phyloP scores from a whole-genome alignment of 441 rosid species.

The Euphorbia schlechtendalii region DNA sequence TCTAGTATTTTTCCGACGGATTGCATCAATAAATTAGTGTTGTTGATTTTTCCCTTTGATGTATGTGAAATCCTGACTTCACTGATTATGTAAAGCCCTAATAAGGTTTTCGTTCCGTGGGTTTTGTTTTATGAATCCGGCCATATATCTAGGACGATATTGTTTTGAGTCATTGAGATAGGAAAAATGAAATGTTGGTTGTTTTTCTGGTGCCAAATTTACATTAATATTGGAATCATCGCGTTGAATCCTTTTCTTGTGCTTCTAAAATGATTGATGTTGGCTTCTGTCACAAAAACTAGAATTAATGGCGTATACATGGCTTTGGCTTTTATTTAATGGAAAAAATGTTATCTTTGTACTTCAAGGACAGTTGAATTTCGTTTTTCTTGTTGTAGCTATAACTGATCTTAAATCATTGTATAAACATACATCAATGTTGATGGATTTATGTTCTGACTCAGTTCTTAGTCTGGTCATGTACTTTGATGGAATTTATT shows the following conservation, averaged over 20 bases:
- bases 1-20: too few species aligned
- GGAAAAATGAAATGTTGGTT: slow-evolving; percentile 1
- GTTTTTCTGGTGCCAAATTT: not conserved
- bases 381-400: not conserved
- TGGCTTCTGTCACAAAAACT: not conserved
- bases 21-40: too few species aligned
- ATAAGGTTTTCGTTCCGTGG: not conserved
- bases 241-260: not conserved
- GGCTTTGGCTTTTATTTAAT: not conserved
- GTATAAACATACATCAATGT: not conserved
- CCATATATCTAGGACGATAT: not conserved
- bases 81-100: not conserved
- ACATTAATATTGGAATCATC: too few species aligned
- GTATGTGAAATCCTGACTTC: not conserved
- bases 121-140: not conserved
- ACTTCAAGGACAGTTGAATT: not conserved
- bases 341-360: too few species aligned
- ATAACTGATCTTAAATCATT: not conserved
- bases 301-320: not conserved
- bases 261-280: not conserved
- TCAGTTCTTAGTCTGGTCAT: not conserved
- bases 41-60: not conserved
- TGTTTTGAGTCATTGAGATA: not conserved
- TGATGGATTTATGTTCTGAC: not conserved
- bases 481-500: not conserved